Base-by-base conservation (phyloP, 768 basidiomycete species). In the Dacryopinax primogenitus region DNA sequence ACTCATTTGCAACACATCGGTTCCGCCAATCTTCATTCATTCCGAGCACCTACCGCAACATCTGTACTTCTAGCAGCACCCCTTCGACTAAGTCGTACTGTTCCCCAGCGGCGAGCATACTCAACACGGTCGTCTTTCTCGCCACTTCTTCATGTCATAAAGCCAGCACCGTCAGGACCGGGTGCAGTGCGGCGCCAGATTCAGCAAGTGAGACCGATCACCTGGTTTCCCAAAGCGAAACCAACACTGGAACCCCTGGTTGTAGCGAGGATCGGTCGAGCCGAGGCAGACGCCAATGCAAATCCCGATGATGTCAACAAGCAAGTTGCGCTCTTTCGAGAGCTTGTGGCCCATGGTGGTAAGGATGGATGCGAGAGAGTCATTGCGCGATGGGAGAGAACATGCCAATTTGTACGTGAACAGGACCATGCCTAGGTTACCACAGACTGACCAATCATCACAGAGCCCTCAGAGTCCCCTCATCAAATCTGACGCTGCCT, bases 321-420 rank as follows among this genome's bases (percentile, higher is more conserved):
- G 69, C 90, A 92, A 70, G 73, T 92, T 65, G 78, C 83, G 1
- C 76, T 91, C 15, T 86, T 84, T 72, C 80, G 82, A 26, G 89
- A 86, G 18, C 76, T 92, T 32, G 69, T 82, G 23, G 82, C 82
- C 0, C 86, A 86, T 0, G 82, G 83, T 62, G 77, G 86, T 34
- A 83, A 82, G 65, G 80, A 84, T 13, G 89, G 84, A 0, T 86
- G 86, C 73, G 85, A 90, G 66, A 76, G 87, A 26, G 76, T 91
- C 65, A 83, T 90, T 65, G 84, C 78, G 70, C 83, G 89, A 64
- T 92, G 90, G 90, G 90, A 92, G 72, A 80, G 85, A 69, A 84
- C 86, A 81, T 83, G 82, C 70, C 87, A 91, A 81, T 90, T 86
- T 72, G 90, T 91, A 76, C 69, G 88, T 83, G 33, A 9, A 32